phyloP scores from a whole-genome alignment of 331 rosid species.

The Prunus yedoensis region DNA sequence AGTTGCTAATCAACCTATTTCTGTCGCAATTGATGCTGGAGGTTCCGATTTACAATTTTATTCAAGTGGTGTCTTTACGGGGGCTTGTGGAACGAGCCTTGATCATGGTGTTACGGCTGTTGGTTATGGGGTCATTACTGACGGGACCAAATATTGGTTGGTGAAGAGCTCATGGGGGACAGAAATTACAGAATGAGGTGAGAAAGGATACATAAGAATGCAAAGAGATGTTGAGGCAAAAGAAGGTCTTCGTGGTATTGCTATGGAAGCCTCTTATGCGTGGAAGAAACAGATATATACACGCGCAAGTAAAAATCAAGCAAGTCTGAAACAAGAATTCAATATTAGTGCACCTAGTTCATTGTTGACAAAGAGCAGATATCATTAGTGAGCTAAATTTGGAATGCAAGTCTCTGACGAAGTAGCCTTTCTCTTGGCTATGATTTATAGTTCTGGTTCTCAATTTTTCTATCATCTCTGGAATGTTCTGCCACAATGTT shows the following conservation, averaged over 20 bases:
- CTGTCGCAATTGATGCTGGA: constrained; percentile 58
- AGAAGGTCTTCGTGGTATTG: constrained; percentile 46
- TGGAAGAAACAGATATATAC: too few species aligned
- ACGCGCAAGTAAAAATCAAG: too few species aligned
- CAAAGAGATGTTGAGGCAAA: too few species aligned
- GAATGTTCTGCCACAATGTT: too few species aligned
- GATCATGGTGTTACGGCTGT: constrained; percentile 55
- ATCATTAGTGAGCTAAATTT: neutral
- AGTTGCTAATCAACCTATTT: constrained; percentile 38
- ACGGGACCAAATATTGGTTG: constrained; percentile 39
- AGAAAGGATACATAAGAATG: constrained; percentile 26
- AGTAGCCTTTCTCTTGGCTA: too few species aligned
- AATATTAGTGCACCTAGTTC: too few species aligned
- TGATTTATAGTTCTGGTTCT: too few species aligned
- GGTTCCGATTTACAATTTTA: constrained; percentile 48
- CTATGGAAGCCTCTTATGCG: constrained; percentile 27
- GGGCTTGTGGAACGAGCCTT: constrained; percentile 50
- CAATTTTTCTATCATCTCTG: too few species aligned
- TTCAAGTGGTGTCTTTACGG: constrained; percentile 39
- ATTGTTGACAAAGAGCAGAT: too few species aligned
- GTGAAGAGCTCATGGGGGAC: constrained; percentile 22
- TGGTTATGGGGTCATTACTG: constrained; percentile 34
- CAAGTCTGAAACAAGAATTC: too few species aligned
- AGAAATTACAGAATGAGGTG: constrained; percentile 40
- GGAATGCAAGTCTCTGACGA: neutral